phyloP scores from a whole-genome alignment of 2,329 filamentous ascomycete species.

The Ophiosphaerella herpotricha region DNA sequence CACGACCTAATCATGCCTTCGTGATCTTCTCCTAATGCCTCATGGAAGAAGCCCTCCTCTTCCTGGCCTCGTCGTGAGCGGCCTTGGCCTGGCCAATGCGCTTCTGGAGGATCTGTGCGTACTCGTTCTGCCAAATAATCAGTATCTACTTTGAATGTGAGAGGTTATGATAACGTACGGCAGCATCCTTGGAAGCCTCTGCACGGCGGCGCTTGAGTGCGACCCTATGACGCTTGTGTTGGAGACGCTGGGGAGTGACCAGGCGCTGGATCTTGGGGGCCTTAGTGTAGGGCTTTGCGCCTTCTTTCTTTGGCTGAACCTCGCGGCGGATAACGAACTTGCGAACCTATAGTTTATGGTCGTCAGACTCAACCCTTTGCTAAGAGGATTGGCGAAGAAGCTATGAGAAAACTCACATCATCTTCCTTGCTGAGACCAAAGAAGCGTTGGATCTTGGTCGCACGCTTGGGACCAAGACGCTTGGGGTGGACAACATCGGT shows the following conservation, averaged over 20 bases:
- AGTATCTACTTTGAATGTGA: slow-evolving; percentile 4
- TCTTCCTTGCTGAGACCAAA: slow-evolving; percentile 99
- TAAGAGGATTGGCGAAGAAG: slow-evolving; percentile 68
- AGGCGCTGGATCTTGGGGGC: slow-evolving; percentile 99
- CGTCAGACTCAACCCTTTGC: slow-evolving; percentile 54
- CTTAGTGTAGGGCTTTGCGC: slow-evolving; percentile 99
- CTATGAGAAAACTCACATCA: slow-evolving; percentile 81
- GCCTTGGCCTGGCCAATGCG: slow-evolving; percentile 96
- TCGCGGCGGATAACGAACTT: slow-evolving; percentile 99
- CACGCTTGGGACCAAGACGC: slow-evolving; percentile 98
- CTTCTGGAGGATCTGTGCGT: slow-evolving; percentile 94
- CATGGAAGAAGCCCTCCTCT: slow-evolving; percentile 89
- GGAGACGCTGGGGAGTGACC: slow-evolving; percentile 98
- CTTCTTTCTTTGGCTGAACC: slow-evolving; percentile 95
- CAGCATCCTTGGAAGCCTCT: slow-evolving; percentile 98
- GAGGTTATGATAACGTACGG: slow-evolving; percentile 64
- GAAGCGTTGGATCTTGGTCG: slow-evolving; percentile 99
- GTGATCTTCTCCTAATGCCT: slow-evolving; percentile 43
- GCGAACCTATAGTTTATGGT: slow-evolving; percentile 71
- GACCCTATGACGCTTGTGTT: slow-evolving; percentile 98
- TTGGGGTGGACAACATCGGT: slow-evolving; percentile 99
- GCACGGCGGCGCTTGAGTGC: slow-evolving; percentile 98
- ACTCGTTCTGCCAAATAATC: slow-evolving; percentile 78
- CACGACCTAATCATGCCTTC: slow-evolving; percentile 40
- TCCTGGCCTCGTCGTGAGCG: slow-evolving; percentile 90